A percentile compares a stretch with the other conserved stretches of the same genome.
Conservation (phyloP, 202 grass and related monocot genomes). For the Bolboschoenoplectus hybrid region DNA sequence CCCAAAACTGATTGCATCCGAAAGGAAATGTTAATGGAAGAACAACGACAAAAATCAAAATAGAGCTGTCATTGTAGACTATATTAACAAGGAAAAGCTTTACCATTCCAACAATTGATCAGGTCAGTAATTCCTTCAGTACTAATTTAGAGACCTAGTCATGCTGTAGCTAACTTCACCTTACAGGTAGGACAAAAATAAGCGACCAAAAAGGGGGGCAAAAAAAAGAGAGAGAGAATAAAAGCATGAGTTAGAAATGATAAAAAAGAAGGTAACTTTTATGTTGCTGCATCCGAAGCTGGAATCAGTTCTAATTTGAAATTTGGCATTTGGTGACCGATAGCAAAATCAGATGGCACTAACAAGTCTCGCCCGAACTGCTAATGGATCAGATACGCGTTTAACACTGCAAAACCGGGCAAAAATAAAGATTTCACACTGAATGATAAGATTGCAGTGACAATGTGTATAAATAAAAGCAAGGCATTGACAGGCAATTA, state of each 20-base stretch:
- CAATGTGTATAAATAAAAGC: neutral
- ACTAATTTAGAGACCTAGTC: neutral
- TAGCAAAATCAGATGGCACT: slow-evolving; percentile 48
- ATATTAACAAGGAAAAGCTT: neutral
- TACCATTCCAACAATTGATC: neutral
- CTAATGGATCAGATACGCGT: slow-evolving; percentile 55
- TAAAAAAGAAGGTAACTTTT: neutral
- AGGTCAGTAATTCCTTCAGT: neutral
- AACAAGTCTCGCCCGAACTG: slow-evolving; percentile 57
- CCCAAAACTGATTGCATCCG: neutral
- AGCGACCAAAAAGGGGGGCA: too few species aligned
- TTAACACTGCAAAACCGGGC: slow-evolving; percentile 57
- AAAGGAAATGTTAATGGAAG: neutral
- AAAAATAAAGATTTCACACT: neutral
- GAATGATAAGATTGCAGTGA: neutral
- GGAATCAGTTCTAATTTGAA: neutral
- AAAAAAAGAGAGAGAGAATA: neutral
- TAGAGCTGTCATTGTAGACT: neutral
- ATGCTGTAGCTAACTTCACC: neutral
- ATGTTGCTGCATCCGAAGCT: neutral
- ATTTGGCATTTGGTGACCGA: neutral
- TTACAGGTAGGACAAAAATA: neutral
- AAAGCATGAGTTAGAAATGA: neutral
- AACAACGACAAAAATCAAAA: neutral
- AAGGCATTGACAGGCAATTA: slow-evolving; percentile 6